phyloP scores from a whole-genome alignment of 306 rosid species.

The Castanea crenata region DNA sequence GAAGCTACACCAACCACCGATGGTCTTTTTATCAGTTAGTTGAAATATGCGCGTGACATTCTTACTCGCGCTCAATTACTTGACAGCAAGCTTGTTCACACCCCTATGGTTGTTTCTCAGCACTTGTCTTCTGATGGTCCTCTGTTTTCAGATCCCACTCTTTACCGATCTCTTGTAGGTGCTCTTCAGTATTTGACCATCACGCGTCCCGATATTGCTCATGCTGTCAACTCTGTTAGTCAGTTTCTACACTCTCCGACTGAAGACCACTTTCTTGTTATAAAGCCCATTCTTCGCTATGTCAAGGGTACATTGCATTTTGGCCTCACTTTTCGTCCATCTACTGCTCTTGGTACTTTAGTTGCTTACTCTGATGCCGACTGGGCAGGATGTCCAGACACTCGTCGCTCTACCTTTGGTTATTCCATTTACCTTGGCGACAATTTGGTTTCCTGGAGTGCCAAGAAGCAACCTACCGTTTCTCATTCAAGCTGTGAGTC shows the following conservation, averaged over 20 bases:
- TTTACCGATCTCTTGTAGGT: neutral
- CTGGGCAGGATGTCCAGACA: neutral
- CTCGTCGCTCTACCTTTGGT: neutral
- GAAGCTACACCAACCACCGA: neutral
- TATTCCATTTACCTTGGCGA: neutral
- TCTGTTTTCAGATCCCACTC: neutral
- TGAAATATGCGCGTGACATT: neutral
- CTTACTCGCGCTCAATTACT: neutral
- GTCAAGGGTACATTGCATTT: neutral
- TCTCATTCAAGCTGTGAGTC: neutral
- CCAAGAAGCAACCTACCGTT: neutral
- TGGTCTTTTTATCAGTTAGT: neutral
- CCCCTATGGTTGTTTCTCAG: neutral
- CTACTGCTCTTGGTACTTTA: neutral
- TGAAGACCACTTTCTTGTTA: neutral
- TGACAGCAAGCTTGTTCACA: neutral
- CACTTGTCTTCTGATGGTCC: neutral
- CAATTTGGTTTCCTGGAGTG: neutral
- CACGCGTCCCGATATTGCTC: neutral
- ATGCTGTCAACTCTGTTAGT: neutral
- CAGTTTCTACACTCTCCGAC: neutral
- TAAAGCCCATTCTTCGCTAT: neutral
- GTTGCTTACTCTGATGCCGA: neutral
- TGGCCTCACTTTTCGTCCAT: neutral
- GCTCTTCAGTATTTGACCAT: neutral